Percentiles rank a stretch among this genome's conserved stretches.
These are phyloP conservation scores for Talaromyces borbonicus DNA, from an alignment of 495 filamentous ascomycete species.

Conservation along the genomic window DNA sequence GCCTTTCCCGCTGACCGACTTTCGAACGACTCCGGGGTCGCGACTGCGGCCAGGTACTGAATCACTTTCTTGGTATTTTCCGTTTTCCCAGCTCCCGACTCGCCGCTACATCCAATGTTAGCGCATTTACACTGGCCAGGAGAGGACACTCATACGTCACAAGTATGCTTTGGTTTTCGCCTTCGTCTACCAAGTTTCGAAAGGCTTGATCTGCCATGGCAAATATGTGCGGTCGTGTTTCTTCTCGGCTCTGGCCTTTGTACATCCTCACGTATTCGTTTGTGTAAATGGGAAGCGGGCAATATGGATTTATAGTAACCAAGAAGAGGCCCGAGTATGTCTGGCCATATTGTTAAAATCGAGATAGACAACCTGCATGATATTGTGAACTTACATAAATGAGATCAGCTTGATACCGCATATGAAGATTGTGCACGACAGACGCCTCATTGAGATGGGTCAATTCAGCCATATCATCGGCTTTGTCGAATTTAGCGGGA, in stretches of 20 bases:
- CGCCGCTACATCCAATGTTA: constrained; percentile 46
- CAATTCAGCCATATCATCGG: constrained; percentile 97
- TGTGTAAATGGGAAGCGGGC: constrained; percentile 86
- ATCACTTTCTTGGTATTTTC: constrained; percentile 99
- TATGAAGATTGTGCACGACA: constrained; percentile 92
- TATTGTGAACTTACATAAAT: constrained; percentile 61
- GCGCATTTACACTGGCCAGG: background rate
- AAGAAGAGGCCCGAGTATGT: constrained; percentile 97
- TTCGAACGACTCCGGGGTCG: constrained; percentile 67
- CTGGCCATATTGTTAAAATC: constrained; percentile 19
- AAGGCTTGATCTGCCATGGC: constrained; percentile 98
- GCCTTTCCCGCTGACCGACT: constrained; percentile 51
- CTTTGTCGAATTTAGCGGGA: constrained; percentile 98
- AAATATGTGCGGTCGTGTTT: constrained; percentile 95
- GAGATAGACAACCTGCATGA: constrained; percentile 7
- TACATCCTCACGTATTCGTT: constrained; percentile 98
- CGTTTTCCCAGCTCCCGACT: constrained; percentile 97
- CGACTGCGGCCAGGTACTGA: constrained; percentile 93
- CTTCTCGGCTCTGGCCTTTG: constrained; percentile 77
- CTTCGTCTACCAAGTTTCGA: constrained; percentile 88
- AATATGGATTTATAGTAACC: constrained; percentile 96
- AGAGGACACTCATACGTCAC: constrained; percentile 54
- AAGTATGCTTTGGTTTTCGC: constrained; percentile 92
- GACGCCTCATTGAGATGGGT: constrained; percentile 97
- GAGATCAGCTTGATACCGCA: constrained; percentile 85